phyloP scores from a whole-genome alignment of 257 asterid species.

The Eustoma russellianum region DNA sequence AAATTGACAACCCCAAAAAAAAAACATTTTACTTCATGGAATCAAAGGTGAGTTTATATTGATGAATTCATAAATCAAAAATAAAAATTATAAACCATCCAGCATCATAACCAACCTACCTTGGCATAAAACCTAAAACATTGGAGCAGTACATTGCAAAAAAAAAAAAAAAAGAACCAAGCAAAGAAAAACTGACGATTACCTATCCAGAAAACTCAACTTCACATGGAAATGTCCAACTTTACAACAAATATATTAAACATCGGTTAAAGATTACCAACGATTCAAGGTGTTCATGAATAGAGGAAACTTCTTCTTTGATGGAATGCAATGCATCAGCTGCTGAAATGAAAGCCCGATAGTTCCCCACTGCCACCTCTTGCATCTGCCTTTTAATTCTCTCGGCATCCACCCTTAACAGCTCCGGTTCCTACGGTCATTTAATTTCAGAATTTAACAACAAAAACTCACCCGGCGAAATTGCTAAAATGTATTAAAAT shows the following conservation, averaged over 20 bases:
- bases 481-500: no score
- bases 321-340: conserved; percentile 86
- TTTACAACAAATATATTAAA: not conserved
- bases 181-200: not conserved
- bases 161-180: no score
- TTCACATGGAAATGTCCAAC: not conserved
- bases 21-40: no score
- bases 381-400: conserved; percentile 97
- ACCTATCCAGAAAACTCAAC: not conserved
- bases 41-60: no score
- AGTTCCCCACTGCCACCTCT: conserved; percentile 95
- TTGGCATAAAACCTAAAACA: no score
- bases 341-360: conserved; percentile 83
- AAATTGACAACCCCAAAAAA: no score
- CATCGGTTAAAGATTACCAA: conserved; percentile 35
- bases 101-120: no score
- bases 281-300: conserved; percentile 75
- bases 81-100: no score
- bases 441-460: conserved; percentile 8
- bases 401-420: conserved; percentile 89
- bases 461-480: not conserved
- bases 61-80: no score
- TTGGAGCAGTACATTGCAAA: no score
- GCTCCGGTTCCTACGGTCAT: conserved; percentile 71
- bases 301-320: conserved; percentile 77